Evolutionary conservation across 148 eudicot species (phyloP).

Genomic region (Limonium bicolor): DNA sequence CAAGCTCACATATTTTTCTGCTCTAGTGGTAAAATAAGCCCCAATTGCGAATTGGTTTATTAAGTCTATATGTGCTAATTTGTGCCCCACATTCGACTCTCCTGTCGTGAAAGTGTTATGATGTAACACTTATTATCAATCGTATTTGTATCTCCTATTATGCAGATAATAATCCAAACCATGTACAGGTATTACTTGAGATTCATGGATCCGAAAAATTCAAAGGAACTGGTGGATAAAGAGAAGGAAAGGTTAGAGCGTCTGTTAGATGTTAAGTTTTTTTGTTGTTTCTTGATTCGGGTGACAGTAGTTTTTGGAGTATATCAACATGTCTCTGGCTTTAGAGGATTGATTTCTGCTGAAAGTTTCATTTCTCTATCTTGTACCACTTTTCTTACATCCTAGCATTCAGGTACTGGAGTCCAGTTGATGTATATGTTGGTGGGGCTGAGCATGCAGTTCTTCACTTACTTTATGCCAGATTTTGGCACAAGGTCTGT

Average conservation of each 20-base stretch:
- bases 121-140: no score
- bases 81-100: no score
- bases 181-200: slow-evolving; percentile 85
- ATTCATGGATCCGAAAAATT: slow-evolving; percentile 92
- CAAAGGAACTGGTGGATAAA: slow-evolving; percentile 67
- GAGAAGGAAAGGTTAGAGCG: slow-evolving; percentile 54
- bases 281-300: not conserved
- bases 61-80: no score
- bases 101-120: no score
- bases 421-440: slow-evolving; percentile 98
- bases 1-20: no score
- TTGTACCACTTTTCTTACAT: not conserved
- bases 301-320: not conserved
- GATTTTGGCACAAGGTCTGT: slow-evolving; percentile 98
- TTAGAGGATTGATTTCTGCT: not conserved
- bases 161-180: not conserved
- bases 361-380: not conserved
- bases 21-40: no score
- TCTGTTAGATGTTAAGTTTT: not conserved
- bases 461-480: slow-evolving; percentile 90
- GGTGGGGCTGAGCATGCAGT: slow-evolving; percentile 99
- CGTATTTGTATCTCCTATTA: no score
- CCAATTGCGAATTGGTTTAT: no score
- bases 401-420: slow-evolving; percentile 61
- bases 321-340: not conserved